A percentile compares a stretch with the other conserved stretches of the same genome.
These are phyloP conservation scores for Aspergillus terreus DNA, from an alignment of 2,329 filamentous ascomycete species.

Conservation along the genomic window DNA sequence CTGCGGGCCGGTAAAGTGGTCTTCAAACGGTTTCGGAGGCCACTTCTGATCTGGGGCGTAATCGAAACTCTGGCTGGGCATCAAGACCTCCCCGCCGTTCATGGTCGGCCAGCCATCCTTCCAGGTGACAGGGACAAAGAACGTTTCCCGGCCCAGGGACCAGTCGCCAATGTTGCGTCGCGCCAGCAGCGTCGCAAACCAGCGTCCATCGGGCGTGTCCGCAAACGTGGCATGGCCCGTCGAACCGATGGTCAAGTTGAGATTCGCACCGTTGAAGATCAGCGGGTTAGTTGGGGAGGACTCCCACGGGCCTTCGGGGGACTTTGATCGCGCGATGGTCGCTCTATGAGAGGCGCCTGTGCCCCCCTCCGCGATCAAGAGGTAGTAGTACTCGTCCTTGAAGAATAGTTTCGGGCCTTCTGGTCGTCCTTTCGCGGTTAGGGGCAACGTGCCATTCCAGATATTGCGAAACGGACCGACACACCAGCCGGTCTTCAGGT, in stretches of 20 bases:
- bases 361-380: slow-evolving; percentile 4
- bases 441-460: slow-evolving; percentile 5
- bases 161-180: not conserved
- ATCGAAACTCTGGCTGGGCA: not conserved
- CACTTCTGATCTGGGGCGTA: not conserved
- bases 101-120: slow-evolving; percentile 3
- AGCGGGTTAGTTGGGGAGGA: not conserved
- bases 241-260: slow-evolving; percentile 4
- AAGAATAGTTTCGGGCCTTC: slow-evolving; percentile 1
- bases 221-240: slow-evolving; percentile 4
- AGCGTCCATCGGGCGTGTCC: not conserved
- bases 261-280: slow-evolving; percentile 4
- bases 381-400: slow-evolving; percentile 1
- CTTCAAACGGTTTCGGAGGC: not conserved
- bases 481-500: slow-evolving; percentile 1
- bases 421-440: not conserved
- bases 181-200: slow-evolving; percentile 1
- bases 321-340: slow-evolving; percentile 1
- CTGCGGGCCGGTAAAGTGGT: not conserved
- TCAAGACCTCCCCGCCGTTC: not conserved
- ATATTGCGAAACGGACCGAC: not conserved
- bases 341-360: slow-evolving; percentile 3
- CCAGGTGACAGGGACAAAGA: slow-evolving; percentile 1
- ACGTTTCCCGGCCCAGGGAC: slow-evolving; percentile 4
- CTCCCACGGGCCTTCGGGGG: not conserved